phyloP scores from a whole-genome alignment of 352 stramenopile species.

The Pythium grandisporangium region DNA sequence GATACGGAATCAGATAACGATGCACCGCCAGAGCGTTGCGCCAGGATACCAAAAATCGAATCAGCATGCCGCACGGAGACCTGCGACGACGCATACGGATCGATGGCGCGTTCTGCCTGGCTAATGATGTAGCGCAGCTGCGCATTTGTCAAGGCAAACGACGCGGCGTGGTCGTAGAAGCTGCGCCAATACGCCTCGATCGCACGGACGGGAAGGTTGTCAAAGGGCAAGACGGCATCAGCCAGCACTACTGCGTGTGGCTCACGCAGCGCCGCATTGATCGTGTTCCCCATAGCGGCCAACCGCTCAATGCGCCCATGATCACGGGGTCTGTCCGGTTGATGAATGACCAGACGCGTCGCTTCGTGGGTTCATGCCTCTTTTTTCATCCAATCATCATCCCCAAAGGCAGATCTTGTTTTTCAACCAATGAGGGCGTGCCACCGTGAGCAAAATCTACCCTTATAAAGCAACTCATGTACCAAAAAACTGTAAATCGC shows the following conservation, averaged over 20 bases:
- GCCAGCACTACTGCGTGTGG: constrained; percentile 27
- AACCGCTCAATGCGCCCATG: too few relatives aligned
- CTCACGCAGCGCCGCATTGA: constrained; percentile 35
- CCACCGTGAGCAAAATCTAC: too few relatives aligned
- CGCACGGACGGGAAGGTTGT: constrained; percentile 56
- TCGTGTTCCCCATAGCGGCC: constrained; percentile 46
- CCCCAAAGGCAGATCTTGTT: too few relatives aligned
- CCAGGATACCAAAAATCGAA: constrained; percentile 47
- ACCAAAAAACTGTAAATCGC: too few relatives aligned
- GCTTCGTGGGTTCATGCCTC: too few relatives aligned
- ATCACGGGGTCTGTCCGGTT: too few relatives aligned
- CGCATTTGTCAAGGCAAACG: constrained; percentile 49
- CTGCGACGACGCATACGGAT: constrained; percentile 28
- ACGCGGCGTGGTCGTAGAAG: constrained; percentile 74
- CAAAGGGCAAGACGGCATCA: constrained; percentile 59
- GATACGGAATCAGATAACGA: too few relatives aligned
- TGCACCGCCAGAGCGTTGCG: constrained; percentile 2
- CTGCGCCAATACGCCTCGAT: constrained; percentile 78
- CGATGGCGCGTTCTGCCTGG: constrained; percentile 24
- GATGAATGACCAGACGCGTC: too few relatives aligned
- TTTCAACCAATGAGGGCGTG: too few relatives aligned
- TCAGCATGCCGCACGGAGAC: constrained; percentile 36
- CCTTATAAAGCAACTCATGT: too few relatives aligned
- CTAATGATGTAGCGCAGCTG: constrained; percentile 62
- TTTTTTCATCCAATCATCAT: constrained; percentile 17